A percentile compares a stretch with the other conserved stretches of the same genome.
Evolutionary conservation across 148 eudicot genomes (phyloP).

Genomic region (Chenopodium suecicum): DNA sequence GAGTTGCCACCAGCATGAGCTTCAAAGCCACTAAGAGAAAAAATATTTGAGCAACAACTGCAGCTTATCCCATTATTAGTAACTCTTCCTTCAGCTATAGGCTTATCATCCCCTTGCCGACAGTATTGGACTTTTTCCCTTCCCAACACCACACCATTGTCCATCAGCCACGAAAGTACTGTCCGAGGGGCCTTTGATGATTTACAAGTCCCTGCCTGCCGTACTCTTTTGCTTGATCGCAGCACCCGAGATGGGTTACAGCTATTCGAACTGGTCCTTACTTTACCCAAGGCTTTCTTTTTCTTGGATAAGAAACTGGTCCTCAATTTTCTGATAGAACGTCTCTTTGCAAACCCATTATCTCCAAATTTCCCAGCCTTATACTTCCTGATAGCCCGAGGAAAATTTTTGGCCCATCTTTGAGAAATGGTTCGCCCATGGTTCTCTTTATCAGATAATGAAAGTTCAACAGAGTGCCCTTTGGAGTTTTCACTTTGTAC

Average conservation of each 20-base stretch:
- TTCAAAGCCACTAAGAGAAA: constrained; percentile 64
- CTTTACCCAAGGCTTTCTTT: constrained; percentile 28
- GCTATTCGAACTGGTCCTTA: constrained; percentile 23
- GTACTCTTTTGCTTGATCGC: constrained; percentile 64
- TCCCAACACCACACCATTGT: constrained; percentile 55
- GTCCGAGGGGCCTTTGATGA: constrained; percentile 50
- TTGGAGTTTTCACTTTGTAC: constrained; percentile 21
- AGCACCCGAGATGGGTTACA: constrained; percentile 31
- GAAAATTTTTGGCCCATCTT: constrained; percentile 14
- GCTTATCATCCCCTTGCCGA: constrained; percentile 22
- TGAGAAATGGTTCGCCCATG: background rate
- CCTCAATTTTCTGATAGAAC: constrained; percentile 12
- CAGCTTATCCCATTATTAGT: constrained; percentile 76
- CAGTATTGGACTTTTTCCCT: constrained; percentile 59
- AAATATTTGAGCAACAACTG: constrained; percentile 55
- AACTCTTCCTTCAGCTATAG: constrained; percentile 53
- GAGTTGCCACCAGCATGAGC: constrained; percentile 64
- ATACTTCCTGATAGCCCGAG: constrained; percentile 8
- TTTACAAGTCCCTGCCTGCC: constrained; percentile 32
- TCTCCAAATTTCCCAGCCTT: constrained; percentile 14
- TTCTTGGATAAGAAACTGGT: constrained; percentile 30
- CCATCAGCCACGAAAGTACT: constrained; percentile 77
- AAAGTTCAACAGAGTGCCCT: constrained; percentile 15
- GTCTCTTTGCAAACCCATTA: constrained; percentile 6
- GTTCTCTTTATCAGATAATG: constrained; percentile 3